Base-by-base conservation (phyloP, 2,329 filamentous ascomycete species). In the Elsinoe australis region DNA sequence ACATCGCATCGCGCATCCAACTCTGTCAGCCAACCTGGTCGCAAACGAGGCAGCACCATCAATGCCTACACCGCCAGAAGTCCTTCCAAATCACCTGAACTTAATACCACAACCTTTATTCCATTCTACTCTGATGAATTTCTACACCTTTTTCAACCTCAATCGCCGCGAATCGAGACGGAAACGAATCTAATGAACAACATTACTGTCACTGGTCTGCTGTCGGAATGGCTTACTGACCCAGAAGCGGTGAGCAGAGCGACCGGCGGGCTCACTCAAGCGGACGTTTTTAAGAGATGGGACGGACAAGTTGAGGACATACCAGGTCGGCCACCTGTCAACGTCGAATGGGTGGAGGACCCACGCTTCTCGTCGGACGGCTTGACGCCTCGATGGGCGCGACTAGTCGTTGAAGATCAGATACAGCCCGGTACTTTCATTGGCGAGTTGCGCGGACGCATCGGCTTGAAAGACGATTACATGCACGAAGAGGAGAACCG, bases 161-260 rank as follows among this genome's bases (percentile, higher is more conserved):
- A 45, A 12, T 42, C 47, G n/a, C 39, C 47, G 12, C 51, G 50
- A 3, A 73, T 79, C 51, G 54, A 78, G 70, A 64, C 79, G 6
- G 74, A 82, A 49, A 83, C 80, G 52, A 95, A 95, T 61, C 79
- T 84, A 0, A 89, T 87, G 61, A 82, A 80, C 34, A 87, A 79
- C 56, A 75, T 95, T 8, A 74, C 73, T 28, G 81, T 94, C 28
- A 82, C 85, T 3, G 84, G 84, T 51, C 76, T 81, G 12, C 75
- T 94, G 51, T 82, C 84, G 0, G 71, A 75, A 3, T 96, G 90
- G 89, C 73, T 94, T 19, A 80, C 78, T 50, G 83, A 94, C 52
- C 77, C 79, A 1, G 78, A 81, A 9, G 80, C 79, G 18, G 73
- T 94, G 55, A 74, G 76, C 45, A 68, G 73, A 50, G 84, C 86